A percentile compares a stretch with the other conserved stretches of the same genome.
phyloP scores from a whole-genome alignment of 2,329 filamentous ascomycete species.

The Aspergillus puulaauensis region DNA sequence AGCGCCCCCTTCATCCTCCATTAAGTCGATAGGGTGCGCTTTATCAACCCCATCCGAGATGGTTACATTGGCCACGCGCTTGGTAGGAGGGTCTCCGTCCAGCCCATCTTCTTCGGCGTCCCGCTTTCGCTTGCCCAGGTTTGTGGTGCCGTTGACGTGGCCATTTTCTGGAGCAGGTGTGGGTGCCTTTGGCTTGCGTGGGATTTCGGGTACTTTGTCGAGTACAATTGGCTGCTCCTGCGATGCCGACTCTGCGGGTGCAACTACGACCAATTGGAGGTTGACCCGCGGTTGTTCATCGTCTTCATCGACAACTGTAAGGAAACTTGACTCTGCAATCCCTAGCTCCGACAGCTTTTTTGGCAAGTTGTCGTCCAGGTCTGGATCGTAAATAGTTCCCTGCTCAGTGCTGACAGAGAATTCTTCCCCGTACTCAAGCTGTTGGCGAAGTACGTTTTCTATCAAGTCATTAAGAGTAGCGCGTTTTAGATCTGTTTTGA shows the following conservation, averaged over 20 bases:
- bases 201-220: conserved; percentile 45
- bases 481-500: conserved; percentile 66
- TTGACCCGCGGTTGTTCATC: conserved; percentile 71
- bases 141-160: conserved; percentile 24
- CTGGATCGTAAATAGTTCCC: conserved; percentile 82
- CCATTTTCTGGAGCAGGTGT: conserved; percentile 30
- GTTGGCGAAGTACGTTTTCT: conserved; percentile 65
- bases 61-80: conserved; percentile 35
- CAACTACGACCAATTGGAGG: conserved; percentile 61
- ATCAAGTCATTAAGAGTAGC: conserved; percentile 80
- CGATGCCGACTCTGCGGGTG: conserved; percentile 29
- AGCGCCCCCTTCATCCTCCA: conserved; percentile 55
- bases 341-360: conserved; percentile 79
- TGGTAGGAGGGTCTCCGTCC: conserved; percentile 41
- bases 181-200: conserved; percentile 44
- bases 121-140: conserved; percentile 45
- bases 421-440: conserved; percentile 78
- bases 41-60: conserved; percentile 42
- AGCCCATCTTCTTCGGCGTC: conserved; percentile 43
- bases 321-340: conserved; percentile 69
- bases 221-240: conserved; percentile 43
- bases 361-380: conserved; percentile 79
- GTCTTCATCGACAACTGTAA: conserved; percentile 81
- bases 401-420: conserved; percentile 73
- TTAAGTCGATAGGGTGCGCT: conserved; percentile 44